Evolutionary conservation across 2,329 filamentous ascomycete genomes (phyloP), one percentile per base, ranked within the genome.

Genomic region (Cyphellophora europaea): DNA sequence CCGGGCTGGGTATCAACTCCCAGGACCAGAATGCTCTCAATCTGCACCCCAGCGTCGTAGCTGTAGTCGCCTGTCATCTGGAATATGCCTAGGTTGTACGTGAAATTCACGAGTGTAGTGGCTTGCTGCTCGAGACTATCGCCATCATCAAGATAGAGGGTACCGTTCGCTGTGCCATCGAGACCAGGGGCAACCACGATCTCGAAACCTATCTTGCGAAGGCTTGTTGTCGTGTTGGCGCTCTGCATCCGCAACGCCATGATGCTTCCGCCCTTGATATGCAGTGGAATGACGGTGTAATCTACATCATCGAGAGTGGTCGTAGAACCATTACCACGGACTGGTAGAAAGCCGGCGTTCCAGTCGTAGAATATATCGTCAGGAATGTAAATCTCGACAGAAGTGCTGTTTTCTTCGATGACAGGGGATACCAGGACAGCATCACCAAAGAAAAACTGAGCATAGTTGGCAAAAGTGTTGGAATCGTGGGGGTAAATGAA

Each of bases 71-170:
- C 78, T 2, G 56, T 60, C 21, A 69, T 57, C 0, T 47, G 58
- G 15, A 82, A 64, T 37, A 59, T 58, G 19, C 71, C 70, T 3
- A 66, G 53, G 30, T 66, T 34, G 51, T 75, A 88, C 6, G 53
- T 48, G 47, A 88, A 82, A 11, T 61, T 55, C 34, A 87, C 65
- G 36, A 72, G 61, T 5, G 68, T 74, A n/a, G 66, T 72, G 1
- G 49, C 54, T 3, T 58, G 42, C 55, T 82, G 82, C 39, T 72
- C 61, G 32, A 88, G 48, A 16, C 71, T 77, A 39, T 77, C 75
- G 6, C 85, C 85, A 41, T 93, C 84, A 47, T 91, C 85, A 4
- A 91, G 60, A 53, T 88, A 91, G 37, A 91, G 62, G 33, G 67
- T 64, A 0, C 85, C 85, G 1, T 52, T 55, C 0, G 85, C 85